Base-by-base conservation (phyloP, 2,329 filamentous ascomycete species). In the Paraphoma sp. region DNA sequence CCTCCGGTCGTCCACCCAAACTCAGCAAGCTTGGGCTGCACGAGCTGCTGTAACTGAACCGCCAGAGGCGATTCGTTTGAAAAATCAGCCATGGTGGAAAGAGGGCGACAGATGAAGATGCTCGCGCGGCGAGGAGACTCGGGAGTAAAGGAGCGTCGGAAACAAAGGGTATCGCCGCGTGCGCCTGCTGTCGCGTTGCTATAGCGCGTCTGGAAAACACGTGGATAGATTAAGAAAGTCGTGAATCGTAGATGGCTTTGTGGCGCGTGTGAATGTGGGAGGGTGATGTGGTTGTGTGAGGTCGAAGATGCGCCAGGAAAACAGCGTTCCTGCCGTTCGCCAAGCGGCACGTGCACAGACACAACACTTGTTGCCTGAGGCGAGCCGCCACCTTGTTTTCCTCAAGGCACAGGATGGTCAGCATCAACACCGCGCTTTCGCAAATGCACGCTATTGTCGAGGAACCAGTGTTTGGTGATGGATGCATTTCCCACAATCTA, bases 21-120 rank as follows among this genome's bases (percentile, higher is more conserved):
- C 79, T 99, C 94, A 56, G 92, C 87, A 55, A 99, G 84, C 81
- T 98, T 98, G 31, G 92, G 90, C 78, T 95, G 91, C 62, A 98
- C 93, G 42, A 89, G 89, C 68, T 84, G 83, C 74, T 90, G 92
- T 52, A 99, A 86, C 63, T 92, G 90, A 67, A 93, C 86, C 64
- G 93, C 93, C 73, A 98, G 83, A 46, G 92, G 91, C 75, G 93
- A 92, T 69, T 90, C 89, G 64, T 90, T 84, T 52, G 86, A 81
- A 63, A 96, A 84, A 75, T 93, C 89, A 78, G 92, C 83, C 91
- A 97, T 97, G 54, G 42, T 69, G 60, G 23, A 23, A 23, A 23
- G 23, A 51, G 46, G 48, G 51, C 56, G 28, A 44, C 52, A 47
- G 55, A 16, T 31, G 49, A 42, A 29, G 54, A 28, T 31, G 49